These are phyloP conservation scores for Metschnikowia similis DNA, from an alignment of 805 yeast species.

Conservation along the genomic window DNA sequence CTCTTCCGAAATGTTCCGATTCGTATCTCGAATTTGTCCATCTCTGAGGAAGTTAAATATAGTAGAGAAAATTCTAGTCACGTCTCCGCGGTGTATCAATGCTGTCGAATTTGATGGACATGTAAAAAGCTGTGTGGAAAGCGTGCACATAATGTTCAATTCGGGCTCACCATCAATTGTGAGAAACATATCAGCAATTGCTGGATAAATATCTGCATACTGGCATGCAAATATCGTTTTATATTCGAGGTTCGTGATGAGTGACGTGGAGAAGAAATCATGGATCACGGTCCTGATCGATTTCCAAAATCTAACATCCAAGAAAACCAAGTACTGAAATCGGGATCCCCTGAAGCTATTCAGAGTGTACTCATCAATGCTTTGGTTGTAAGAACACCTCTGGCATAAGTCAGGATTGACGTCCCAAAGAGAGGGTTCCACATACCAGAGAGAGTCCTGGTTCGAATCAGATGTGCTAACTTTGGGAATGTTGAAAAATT, in stretches of 20 bases:
- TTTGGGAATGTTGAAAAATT: conserved; percentile 35
- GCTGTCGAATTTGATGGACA: conserved; percentile 76
- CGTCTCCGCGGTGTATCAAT: conserved; percentile 60
- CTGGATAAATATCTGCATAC: conserved; percentile 80
- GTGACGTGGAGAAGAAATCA: conserved; percentile 58
- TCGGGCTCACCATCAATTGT: conserved; percentile 86
- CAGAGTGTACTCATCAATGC: conserved; percentile 23
- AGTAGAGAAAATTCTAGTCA: conserved; percentile 57
- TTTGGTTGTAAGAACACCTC: conserved; percentile 46
- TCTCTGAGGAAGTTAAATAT: conserved; percentile 60
- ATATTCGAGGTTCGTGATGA: conserved; percentile 56
- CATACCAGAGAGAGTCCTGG: conserved; percentile 33
- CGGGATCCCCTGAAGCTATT: conserved; percentile 43
- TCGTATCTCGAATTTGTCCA: conserved; percentile 35
- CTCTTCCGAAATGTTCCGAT: conserved; percentile 32
- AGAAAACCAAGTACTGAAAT: conserved; percentile 54
- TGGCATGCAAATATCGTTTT: conserved; percentile 65
- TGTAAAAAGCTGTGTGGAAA: conserved; percentile 85
- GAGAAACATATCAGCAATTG: conserved; percentile 64
- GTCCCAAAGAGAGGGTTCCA: conserved; percentile 43
- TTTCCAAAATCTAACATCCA: conserved; percentile 74
- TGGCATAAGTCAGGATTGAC: conserved; percentile 37
- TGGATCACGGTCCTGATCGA: conserved; percentile 52
- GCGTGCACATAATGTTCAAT: conserved; percentile 61
- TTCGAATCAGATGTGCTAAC: conserved; percentile 15